Evolutionary conservation across 495 filamentous ascomycete genomes (phyloP).

Genomic region (Aspergillus incahuasiensis): DNA sequence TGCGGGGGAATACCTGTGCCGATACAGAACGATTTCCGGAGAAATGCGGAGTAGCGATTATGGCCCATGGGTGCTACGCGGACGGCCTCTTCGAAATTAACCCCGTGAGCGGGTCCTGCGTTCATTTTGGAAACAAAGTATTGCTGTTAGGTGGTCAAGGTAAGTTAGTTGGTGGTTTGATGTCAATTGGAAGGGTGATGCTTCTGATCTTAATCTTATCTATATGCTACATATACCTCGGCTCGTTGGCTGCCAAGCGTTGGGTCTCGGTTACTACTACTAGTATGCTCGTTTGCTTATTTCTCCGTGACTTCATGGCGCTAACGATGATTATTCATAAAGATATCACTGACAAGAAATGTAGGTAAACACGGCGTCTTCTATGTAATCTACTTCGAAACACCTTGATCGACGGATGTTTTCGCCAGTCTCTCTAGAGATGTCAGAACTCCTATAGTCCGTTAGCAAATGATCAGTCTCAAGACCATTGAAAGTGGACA

Average conservation of each 20-base stretch:
- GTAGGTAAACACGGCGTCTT: not conserved
- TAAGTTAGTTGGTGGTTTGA: too few relatives aligned
- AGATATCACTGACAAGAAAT: not conserved
- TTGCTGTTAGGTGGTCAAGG: not conserved
- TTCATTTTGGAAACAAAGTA: not conserved
- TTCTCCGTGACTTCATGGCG: not conserved
- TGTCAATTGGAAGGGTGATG: too few relatives aligned
- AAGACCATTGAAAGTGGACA: constrained; percentile 2
- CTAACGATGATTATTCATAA: not conserved
- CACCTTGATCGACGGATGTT: not conserved
- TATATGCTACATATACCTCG: not conserved
- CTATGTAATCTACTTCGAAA: not conserved
- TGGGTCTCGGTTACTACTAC: not conserved
- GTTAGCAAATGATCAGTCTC: constrained; percentile 2
- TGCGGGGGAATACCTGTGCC: constrained; percentile 51
- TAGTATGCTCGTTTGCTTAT: not conserved
- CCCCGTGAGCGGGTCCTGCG: constrained; percentile 17
- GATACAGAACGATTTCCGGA: constrained; percentile 65
- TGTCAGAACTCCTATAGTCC: constrained; percentile 10
- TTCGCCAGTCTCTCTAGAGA: constrained; percentile 11
- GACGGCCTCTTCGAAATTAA: constrained; percentile 55
- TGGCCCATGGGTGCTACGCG: constrained; percentile 49
- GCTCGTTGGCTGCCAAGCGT: constrained; percentile 4
- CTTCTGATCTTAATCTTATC: too few relatives aligned
- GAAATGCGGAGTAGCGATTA: constrained; percentile 56